These are phyloP conservation scores for Fusarium sarcochroum DNA, from an alignment of 2,329 filamentous ascomycete genomes.

Conservation along the genomic window DNA sequence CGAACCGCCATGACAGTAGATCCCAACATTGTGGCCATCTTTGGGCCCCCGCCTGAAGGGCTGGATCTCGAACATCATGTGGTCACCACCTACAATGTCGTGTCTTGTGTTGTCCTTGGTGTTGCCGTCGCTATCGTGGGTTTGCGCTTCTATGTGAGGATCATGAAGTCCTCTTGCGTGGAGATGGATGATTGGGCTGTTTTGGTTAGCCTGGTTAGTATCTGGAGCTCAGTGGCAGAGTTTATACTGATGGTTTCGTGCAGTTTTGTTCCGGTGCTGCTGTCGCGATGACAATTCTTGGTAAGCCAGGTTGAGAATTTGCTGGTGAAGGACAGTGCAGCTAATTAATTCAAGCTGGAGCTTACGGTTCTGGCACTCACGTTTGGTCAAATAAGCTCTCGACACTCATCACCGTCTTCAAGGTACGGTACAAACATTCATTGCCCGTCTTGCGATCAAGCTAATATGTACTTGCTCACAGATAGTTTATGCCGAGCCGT, in stretches of 20 bases:
- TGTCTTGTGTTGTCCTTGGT: conserved; percentile 10
- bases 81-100: neutral
- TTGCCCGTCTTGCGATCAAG: rapidly evolving
- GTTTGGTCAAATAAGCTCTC: conserved; percentile 19
- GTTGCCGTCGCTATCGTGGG: neutral
- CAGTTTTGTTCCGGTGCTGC: conserved; percentile 8
- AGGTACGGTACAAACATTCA: neutral
- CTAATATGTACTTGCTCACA: neutral
- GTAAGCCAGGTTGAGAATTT: rapidly evolving
- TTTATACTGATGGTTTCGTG: neutral
- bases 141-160: conserved; percentile 24
- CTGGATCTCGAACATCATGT: conserved; percentile 1
- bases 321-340: rapidly evolving
- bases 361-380: conserved; percentile 15
- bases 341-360: neutral
- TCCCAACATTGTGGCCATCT: conserved; percentile 22
- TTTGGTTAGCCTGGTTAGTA: conserved; percentile 12
- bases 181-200: conserved; percentile 27
- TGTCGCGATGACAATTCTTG: conserved; percentile 15
- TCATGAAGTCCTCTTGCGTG: conserved; percentile 16
- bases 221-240: rapidly evolving
- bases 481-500: conserved; percentile 21
- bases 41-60: conserved; percentile 14
- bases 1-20: neutral
- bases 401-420: conserved; percentile 15